These are phyloP conservation scores for Camellia oleifera DNA, from an alignment of 179 eudicot species.

Conservation along the genomic window DNA sequence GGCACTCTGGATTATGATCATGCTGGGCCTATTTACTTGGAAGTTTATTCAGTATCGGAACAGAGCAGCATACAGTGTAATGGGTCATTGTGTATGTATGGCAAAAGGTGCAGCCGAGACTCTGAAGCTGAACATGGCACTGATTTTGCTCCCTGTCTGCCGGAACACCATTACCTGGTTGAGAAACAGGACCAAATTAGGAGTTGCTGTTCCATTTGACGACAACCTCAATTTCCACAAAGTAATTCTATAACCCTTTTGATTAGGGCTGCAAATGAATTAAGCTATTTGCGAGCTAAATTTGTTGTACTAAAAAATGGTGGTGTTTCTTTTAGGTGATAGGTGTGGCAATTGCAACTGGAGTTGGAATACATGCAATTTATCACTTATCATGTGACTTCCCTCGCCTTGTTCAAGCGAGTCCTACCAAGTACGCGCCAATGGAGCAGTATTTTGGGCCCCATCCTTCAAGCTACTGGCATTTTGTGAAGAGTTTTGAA, in stretches of 20 bases:
- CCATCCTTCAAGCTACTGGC: conserved; percentile 45
- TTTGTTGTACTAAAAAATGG: background rate
- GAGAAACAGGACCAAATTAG: conserved; percentile 50
- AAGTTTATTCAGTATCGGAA: conserved; percentile 37
- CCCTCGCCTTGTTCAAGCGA: conserved; percentile 39
- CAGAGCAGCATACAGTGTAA: conserved; percentile 39
- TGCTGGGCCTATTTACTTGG: conserved; percentile 41
- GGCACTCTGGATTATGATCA: conserved; percentile 43
- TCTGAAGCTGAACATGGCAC: conserved; percentile 52
- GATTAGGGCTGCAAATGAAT: too few relatives aligned
- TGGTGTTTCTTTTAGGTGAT: conserved; percentile 29
- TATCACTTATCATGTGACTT: conserved; percentile 45
- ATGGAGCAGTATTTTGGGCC: conserved; percentile 39
- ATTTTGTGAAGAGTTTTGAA: conserved; percentile 41
- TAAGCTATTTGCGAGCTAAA: background rate
- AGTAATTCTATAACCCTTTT: conserved; percentile 16
- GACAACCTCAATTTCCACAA: conserved; percentile 63
- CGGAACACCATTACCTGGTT: conserved; percentile 62
- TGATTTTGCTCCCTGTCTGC: conserved; percentile 49
- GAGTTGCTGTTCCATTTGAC: conserved; percentile 47
- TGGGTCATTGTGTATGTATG: conserved; percentile 47
- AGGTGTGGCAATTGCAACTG: conserved; percentile 40
- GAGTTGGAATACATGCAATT: conserved; percentile 45
- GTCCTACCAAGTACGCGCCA: conserved; percentile 23
- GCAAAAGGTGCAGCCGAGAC: conserved; percentile 65